Evolutionary conservation across 2,329 filamentous ascomycete species (phyloP), one percentile per base, ranked within the genome.

Genomic region (Cadophora sp.): DNA sequence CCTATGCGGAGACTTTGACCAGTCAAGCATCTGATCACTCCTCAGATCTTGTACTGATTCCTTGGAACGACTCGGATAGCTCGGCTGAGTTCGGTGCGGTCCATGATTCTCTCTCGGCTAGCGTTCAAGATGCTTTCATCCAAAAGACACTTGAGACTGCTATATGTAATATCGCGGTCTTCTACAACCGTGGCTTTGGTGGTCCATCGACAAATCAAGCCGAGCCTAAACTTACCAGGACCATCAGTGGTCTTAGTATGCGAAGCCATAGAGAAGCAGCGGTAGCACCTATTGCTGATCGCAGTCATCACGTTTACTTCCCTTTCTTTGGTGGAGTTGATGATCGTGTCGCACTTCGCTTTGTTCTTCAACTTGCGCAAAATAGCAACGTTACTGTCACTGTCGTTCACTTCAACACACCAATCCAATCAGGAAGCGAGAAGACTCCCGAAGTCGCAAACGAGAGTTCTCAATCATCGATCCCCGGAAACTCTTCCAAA

Each of bases 301-400:
- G 89, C 68, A 89, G 87, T 43, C 93, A 97, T 76, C 93, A 95
- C 76, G 85, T 98, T 71, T 94, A 97, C 77, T 83, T 97, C 63
- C 91, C 94, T 0, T 98, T 93, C 79, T 89, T 97, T 67, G 94
- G 95, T 20, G 92, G 92, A 9, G 81, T 83, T 1, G 96, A 99
- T 75, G 95, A 97, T 75, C 86, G 88, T 8, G 87, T 90, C 4
- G 94, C 94, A 0, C 83, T 98, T 0, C 84, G 89, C 1, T 87
- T 98, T 27, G 91, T 95, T 3, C 83, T 98, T 3, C 95, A 97
- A 75, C 84, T 99, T 0, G 92, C 90, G 0, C 89, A 90, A 76
- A 96, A 94, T 74, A 85, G 87, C 4, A 87, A 91, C 51, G 88
- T 97, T 30, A 94, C 92, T 0, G 92, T 89, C 0, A 95, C 92